A percentile compares a stretch with the other conserved stretches of the same genome.
Conservation (phyloP, 495 filamentous ascomycete genomes). For the Penicillium nucicola region DNA sequence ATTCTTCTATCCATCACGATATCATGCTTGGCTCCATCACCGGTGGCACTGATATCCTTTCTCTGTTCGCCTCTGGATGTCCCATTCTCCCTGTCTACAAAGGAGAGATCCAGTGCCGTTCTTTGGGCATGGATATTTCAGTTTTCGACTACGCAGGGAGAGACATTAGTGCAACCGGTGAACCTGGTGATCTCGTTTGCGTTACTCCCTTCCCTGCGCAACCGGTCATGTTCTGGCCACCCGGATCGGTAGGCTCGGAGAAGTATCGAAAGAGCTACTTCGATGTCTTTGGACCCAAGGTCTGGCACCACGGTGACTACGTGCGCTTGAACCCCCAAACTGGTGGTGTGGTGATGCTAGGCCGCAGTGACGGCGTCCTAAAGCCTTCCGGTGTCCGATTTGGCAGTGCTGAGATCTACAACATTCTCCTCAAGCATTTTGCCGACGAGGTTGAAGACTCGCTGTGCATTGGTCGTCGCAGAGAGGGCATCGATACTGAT, state of each 20-base stretch:
- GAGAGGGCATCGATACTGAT: slow-evolving; percentile 66
- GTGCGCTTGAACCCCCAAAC: slow-evolving; percentile 71
- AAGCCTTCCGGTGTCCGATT: slow-evolving; percentile 88
- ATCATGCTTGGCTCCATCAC: slow-evolving; percentile 84
- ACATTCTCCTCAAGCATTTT: slow-evolving; percentile 79
- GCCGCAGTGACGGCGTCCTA: slow-evolving; percentile 84
- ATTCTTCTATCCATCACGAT: slow-evolving; percentile 68
- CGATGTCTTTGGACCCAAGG: slow-evolving; percentile 62
- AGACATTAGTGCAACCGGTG: slow-evolving; percentile 51
- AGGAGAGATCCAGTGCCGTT: slow-evolving; percentile 88
- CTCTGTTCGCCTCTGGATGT: slow-evolving; percentile 83
- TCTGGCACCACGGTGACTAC: slow-evolving; percentile 98
- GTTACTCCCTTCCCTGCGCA: slow-evolving; percentile 83
- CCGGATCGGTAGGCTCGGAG: slow-evolving; percentile 59
- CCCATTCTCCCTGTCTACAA: slow-evolving; percentile 80
- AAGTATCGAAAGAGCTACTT: slow-evolving; percentile 86
- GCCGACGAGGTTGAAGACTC: slow-evolving; percentile 74
- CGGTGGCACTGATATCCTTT: slow-evolving; percentile 91
- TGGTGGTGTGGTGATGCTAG: slow-evolving; percentile 80
- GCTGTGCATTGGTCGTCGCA: slow-evolving; percentile 74
- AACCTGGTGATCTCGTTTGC: slow-evolving; percentile 90
- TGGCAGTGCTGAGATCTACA: slow-evolving; percentile 89
- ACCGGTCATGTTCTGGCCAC: slow-evolving; percentile 79
- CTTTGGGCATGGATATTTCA: slow-evolving; percentile 85
- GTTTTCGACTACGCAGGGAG: slow-evolving; percentile 65